Evolutionary conservation across 768 basidiomycete species (phyloP), one percentile per base, ranked within the genome.

Genomic region (Boletus patriciae): DNA sequence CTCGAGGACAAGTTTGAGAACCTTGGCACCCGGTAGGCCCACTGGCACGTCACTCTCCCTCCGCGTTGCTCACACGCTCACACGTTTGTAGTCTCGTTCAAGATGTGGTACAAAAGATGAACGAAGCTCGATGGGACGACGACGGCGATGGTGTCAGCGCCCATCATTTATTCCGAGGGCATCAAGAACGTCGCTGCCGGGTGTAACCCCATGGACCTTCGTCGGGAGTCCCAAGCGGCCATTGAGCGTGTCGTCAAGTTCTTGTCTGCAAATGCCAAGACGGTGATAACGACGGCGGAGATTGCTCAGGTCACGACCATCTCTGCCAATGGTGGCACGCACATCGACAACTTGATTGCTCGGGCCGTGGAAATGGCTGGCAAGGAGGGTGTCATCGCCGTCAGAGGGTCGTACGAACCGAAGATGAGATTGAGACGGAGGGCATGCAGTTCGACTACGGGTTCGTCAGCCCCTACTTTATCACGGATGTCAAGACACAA

Each of bases 391-490:
- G n/a, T n/a, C n/a, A n/a, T n/a, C n/a, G n/a, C n/a, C n/a, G n/a
- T n/a, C n/a, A n/a, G 96, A 99, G 75, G 96, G 96, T 44, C 87
- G 90, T 65, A 98, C 96, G 6, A n/a, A 97, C 95, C 62, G 94
- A 97, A 66, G 96, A 98, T 69, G 93, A 97, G 76, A 98, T 97
- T 70, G 96, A 98, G 74, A 94, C 96, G 25, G 96, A 98, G 77
- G 96, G 96, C 74, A 98, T 98, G 96, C 87, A 94, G 67, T 97
- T 98, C 78, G 96, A 98, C 83, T 89, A 96, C 52, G 96, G 96
- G 27, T 98, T 85, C 83, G 95, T 97, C 76, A 94, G 91, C 1
- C 93, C 95, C 0, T 98, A 97, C 83, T 96, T 98, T 74, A 86
- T 98, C 76, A 98, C 95, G 62, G 94, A 98, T 78, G 90, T 94